These are phyloP conservation scores for Rhodotorula sp. DNA, from an alignment of 1,284 basidiomycete species.

Conservation along the genomic window DNA sequence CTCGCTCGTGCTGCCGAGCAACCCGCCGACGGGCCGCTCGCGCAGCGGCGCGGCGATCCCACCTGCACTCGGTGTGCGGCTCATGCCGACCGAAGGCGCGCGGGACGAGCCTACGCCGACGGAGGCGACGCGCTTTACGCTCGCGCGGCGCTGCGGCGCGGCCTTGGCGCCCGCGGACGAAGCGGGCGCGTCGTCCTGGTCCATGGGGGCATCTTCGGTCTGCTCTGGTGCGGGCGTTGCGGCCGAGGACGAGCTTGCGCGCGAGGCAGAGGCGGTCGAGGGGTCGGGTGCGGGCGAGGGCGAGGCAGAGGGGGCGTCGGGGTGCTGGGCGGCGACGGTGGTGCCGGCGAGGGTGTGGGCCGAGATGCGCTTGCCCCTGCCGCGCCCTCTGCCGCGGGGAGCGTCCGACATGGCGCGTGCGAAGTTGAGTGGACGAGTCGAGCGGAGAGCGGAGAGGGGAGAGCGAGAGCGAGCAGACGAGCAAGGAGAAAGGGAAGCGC, in stretches of 20 bases:
- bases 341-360: conserved; percentile 18
- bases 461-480: background rate
- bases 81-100: conserved; percentile 13
- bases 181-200: background rate
- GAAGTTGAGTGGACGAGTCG: background rate
- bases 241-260: conserved; percentile 1
- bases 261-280: background rate
- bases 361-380: conserved; percentile 17
- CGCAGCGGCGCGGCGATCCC: background rate
- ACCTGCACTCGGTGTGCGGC: conserved; percentile 8
- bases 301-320: background rate
- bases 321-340: background rate
- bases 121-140: conserved; percentile 22
- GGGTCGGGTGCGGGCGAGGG: conserved; percentile 24
- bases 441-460: background rate
- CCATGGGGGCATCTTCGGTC: conserved; percentile 1
- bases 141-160: background rate
- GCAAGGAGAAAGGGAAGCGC: background rate
- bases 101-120: conserved; percentile 25
- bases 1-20: conserved; percentile 31
- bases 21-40: conserved; percentile 32
- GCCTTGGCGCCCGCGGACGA: background rate
- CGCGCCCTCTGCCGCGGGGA: conserved; percentile 12
- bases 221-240: conserved; percentile 5
- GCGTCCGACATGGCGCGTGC: background rate